A percentile compares a stretch with the other conserved stretches of the same genome.
Conservation (phyloP, 2,329 filamentous ascomycete species). For the Colletotrichum noveboracense region DNA sequence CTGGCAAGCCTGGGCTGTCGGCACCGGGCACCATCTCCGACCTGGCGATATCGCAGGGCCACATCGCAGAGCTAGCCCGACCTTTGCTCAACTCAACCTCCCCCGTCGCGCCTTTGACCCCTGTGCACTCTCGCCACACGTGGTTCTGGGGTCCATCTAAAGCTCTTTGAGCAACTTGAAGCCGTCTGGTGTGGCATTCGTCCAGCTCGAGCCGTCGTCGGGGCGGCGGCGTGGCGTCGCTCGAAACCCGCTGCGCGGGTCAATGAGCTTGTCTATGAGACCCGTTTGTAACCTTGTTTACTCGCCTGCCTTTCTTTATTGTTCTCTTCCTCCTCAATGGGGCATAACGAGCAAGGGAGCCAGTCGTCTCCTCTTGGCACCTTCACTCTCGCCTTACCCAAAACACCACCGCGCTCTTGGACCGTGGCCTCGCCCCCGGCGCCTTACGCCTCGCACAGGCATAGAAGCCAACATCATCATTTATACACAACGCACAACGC, state of each 20-base stretch:
- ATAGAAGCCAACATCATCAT: not conserved
- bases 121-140: slow-evolving; percentile 1
- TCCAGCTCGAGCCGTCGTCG: slow-evolving; percentile 1
- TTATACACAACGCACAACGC: not conserved
- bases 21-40: not conserved
- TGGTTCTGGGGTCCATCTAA: slow-evolving; percentile 1
- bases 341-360: not conserved
- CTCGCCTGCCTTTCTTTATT: not conserved
- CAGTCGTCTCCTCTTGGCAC: not conserved
- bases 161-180: not conserved
- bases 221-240: slow-evolving; percentile 13
- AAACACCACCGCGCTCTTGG: not conserved
- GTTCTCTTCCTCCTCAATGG: not conserved
- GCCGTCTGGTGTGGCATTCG: not conserved
- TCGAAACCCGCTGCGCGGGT: slow-evolving; percentile 19
- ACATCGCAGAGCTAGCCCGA: not conserved
- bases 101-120: not conserved
- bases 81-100: not conserved
- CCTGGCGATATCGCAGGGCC: not conserved
- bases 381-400: not conserved
- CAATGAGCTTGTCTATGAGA: not conserved
- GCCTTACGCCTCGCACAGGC: not conserved
- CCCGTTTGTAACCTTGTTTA: not conserved
- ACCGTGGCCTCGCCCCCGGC: not conserved
- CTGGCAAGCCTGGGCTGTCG: not conserved